Evolutionary conservation across 202 grass and related monocot genomes (phyloP).

Genomic region (Setaria italica): DNA sequence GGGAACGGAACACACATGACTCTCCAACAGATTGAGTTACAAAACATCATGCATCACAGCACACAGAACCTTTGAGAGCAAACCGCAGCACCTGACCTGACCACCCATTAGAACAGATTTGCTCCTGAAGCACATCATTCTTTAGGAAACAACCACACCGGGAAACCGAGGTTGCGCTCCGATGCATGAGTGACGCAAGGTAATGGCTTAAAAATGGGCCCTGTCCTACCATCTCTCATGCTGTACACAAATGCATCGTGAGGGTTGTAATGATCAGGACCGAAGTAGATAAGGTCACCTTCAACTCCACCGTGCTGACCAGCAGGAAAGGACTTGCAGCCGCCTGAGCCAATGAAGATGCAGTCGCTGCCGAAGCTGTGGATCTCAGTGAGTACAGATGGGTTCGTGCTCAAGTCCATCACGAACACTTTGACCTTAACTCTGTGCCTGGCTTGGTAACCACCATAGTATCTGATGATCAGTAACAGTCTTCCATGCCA

Average conservation of each 20-base stretch:
- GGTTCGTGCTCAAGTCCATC: slow-evolving; percentile 6
- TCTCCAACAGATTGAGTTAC: neutral
- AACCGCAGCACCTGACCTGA: neutral
- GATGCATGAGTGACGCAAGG: neutral
- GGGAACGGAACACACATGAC: neutral
- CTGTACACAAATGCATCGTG: slow-evolving; percentile 5
- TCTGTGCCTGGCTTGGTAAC: neutral
- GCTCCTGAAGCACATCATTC: neutral
- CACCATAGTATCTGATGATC: slow-evolving; percentile 33
- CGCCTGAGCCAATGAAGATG: slow-evolving; percentile 14
- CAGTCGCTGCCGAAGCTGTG: slow-evolving; percentile 11
- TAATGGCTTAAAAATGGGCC: neutral
- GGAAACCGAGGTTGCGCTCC: neutral
- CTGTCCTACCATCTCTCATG: slow-evolving; percentile 3
- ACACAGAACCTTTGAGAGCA: neutral
- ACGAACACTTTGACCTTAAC: slow-evolving; percentile 18
- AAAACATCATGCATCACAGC: neutral
- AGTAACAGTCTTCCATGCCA: slow-evolving; percentile 18
- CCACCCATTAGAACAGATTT: neutral
- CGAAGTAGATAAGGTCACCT: slow-evolving; percentile 37
- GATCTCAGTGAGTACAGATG: slow-evolving; percentile 16
- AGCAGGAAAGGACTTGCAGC: slow-evolving; percentile 37
- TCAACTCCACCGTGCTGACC: neutral
- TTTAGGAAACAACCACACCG: slow-evolving; percentile 7
- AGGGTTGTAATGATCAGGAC: slow-evolving; percentile 4